phyloP scores from a whole-genome alignment of 208 protist species.

The Wallacemonas sp. region DNA sequence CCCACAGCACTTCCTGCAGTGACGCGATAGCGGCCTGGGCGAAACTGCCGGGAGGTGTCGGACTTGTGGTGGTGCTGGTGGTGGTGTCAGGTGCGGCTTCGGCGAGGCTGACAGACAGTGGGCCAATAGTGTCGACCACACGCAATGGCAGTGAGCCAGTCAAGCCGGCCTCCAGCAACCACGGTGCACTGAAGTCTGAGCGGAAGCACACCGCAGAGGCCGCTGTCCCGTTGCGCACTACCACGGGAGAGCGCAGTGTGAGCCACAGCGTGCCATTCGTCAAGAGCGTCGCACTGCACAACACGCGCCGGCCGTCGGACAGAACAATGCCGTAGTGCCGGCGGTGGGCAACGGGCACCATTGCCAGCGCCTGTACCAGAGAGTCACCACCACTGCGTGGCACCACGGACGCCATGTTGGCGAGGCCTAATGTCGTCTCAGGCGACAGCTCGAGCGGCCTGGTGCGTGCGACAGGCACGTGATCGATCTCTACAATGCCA shows the following conservation, averaged over 20 bases:
- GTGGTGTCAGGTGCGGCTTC: too few species aligned
- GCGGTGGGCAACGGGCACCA: background rate
- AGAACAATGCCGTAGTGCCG: constrained; percentile 5
- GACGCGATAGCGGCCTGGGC: background rate
- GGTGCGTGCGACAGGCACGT: background rate
- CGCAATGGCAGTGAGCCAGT: constrained; percentile 10
- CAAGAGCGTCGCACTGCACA: constrained; percentile 12
- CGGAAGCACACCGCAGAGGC: background rate
- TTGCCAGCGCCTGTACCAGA: background rate
- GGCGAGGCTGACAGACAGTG: background rate
- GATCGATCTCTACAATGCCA: background rate
- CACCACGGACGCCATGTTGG: background rate
- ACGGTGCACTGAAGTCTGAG: constrained; percentile 15
- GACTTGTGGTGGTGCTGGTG: too few species aligned
- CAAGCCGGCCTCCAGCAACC: background rate
- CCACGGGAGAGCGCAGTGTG: constrained; percentile 1
- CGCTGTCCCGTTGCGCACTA: background rate
- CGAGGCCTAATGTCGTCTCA: too few species aligned
- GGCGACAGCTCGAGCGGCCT: background rate
- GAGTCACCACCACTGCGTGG: background rate
- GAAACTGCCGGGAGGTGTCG: too few species aligned
- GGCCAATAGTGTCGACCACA: constrained; percentile 7
- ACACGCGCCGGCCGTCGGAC: background rate
- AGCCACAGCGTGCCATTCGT: constrained; percentile 10
- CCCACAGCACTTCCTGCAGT: constrained; percentile 12